Evolutionary conservation across 345 rosid species (phyloP).

Genomic region (Linum lewisii): DNA sequence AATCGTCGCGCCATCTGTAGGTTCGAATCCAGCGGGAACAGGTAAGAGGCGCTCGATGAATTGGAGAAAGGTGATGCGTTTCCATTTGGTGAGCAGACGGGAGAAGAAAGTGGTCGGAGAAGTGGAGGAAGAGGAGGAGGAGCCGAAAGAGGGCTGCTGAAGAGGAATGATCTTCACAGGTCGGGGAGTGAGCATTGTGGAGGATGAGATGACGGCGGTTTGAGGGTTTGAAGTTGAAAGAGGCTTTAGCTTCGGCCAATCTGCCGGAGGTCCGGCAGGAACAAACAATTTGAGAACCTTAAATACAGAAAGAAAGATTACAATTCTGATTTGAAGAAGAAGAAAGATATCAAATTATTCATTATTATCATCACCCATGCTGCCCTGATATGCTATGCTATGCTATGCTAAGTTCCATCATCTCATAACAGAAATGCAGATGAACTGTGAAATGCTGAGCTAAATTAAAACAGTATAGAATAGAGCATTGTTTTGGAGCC

Average conservation of each 20-base stretch:
- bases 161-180: constrained; percentile 71
- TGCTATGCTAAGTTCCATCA: too few species aligned
- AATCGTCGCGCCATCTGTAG: constrained; percentile 69
- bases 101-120: constrained; percentile 25
- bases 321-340: too few species aligned
- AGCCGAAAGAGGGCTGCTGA: constrained; percentile 42
- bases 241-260: background rate
- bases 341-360: too few species aligned
- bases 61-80: constrained; percentile 40
- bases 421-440: too few species aligned
- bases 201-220: background rate
- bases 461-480: too few species aligned
- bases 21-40: constrained; percentile 84
- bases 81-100: constrained; percentile 35
- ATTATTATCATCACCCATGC: too few species aligned
- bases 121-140: constrained; percentile 21
- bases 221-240: background rate
- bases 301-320: too few species aligned
- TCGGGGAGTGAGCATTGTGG: constrained; percentile 39
- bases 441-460: too few species aligned
- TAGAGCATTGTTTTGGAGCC: too few species aligned
- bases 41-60: constrained; percentile 64
- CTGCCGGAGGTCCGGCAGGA: too few species aligned
- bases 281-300: too few species aligned
- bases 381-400: too few species aligned